Base-by-base conservation (phyloP, 257 asterid species). In the Vinca minor region DNA sequence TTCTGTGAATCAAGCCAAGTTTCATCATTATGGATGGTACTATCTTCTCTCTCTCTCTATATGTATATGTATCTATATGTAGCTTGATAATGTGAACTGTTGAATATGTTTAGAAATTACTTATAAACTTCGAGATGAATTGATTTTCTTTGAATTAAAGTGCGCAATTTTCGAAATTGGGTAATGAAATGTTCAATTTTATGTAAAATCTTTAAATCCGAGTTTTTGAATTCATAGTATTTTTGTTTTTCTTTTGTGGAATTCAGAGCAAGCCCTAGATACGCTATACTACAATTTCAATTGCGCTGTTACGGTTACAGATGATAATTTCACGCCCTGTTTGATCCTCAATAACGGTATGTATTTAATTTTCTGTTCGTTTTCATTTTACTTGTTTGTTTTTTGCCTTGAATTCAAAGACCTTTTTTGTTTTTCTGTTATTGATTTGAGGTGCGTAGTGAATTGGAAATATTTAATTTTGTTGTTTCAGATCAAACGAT, bases 1-100 rank as follows among this genome's bases (percentile, higher is more conserved):
- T 55, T 25, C 47, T 36, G 21, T 28, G 56, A 59, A 54, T 29
- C 18, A 44, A n/a, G 42, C 63, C 2, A 31, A 29, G 36, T 25
- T 60, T 32, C 32, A 2, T n/a, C 7, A 23, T 47, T 68, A 86
- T 88, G 95, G 88, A 84, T n/a, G 95, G 95, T 86, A 86, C 18
- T 29, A 60, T 52, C 63, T 57, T 25, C 58, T n/a, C 59, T 56
- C 25, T 48, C 15, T 57, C 13, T 25, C 61, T 21, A 8, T 38
- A 38, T 38, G 11, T 8, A 38, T 38, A 38, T 8, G 11, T 38
- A 38, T 34, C 38, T 38, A 1, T 38, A 38, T 8, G 42, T 55
- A 48, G 1, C 20, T 57, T 7, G 17, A 4, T 5, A 0, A 12
- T 50, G 57, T 50, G 57, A 50, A 50, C 4, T 4, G 17, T n/a